Evolutionary conservation across 257 asterid species (phyloP).

Genomic region (Ocimum tenuiflorum): DNA sequence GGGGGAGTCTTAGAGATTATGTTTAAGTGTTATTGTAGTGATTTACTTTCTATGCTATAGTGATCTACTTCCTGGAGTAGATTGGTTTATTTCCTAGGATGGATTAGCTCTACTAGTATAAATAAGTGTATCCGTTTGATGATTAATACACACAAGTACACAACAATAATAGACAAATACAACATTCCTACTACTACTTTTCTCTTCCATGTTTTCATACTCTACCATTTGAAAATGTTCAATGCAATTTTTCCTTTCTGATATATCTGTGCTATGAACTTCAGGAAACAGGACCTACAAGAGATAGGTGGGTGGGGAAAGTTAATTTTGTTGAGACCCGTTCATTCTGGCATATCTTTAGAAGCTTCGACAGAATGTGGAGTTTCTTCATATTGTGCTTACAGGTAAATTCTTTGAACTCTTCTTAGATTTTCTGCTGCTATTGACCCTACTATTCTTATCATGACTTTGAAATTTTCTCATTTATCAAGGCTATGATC

Average conservation of each 20-base stretch:
- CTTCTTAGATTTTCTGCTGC: conserved; percentile 9
- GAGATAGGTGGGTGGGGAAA: conserved; percentile 94
- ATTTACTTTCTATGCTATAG: too few species aligned
- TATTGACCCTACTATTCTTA: background rate
- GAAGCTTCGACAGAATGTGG: conserved; percentile 99
- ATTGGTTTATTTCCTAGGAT: too few species aligned
- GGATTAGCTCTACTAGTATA: too few species aligned
- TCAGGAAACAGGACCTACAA: conserved; percentile 51
- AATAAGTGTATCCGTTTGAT: too few species aligned
- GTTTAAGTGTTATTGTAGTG: too few species aligned
- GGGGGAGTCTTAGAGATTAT: too few species aligned
- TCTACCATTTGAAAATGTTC: background rate
- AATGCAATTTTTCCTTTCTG: background rate
- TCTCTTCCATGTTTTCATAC: too few species aligned
- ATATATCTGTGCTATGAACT: conserved; percentile 11
- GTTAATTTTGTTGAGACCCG: conserved; percentile 97
- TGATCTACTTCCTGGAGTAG: too few species aligned
- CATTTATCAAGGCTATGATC: conserved; percentile 73
- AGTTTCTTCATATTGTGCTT: conserved; percentile 92
- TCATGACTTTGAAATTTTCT: conserved; percentile 23
- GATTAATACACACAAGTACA: too few species aligned
- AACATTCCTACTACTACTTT: too few species aligned
- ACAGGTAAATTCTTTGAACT: conserved; percentile 55
- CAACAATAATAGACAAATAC: too few species aligned
- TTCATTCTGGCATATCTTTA: conserved; percentile 85